Base-by-base conservation (phyloP, 768 basidiomycete genomes). In the Termitomyces sp. region DNA sequence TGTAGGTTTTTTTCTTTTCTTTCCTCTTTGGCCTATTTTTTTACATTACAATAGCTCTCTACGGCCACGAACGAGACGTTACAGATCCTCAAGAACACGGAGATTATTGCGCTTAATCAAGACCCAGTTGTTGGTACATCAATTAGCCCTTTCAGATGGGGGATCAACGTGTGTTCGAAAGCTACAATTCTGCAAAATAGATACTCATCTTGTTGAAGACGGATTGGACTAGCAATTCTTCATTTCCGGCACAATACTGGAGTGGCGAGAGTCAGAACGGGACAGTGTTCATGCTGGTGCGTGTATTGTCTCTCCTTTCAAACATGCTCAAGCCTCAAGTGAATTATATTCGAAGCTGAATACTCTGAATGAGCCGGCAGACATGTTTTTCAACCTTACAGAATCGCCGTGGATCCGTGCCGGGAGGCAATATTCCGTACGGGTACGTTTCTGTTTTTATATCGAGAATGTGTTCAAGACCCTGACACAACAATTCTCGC, bases 111-210 rank as follows among this genome's bases (percentile, higher is more conserved):
- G 6, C 86, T 88, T 58, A 85, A 87, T 68, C 87, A 88, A 64
- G 87, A 89, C 62, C 76, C 83, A 0, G 81, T 82, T 4, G 74
- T 84, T n/a, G 87, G 86, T 3, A 80, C 79, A 7, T 79, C 79
- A 52, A 78, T 88, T 53, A 81, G 84, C 14, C 87, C 87, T 4
- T 88, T 88, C 76, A 72, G 84, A 61, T 87, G 86, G 85, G 86
- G 85, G 4, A 69, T 84, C 60, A 85, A 86, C 65, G 85, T 86
- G 54, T 39, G 79, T 67, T 39, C 7, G 4, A 32, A 32, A 5
- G 13, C 16, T 34, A 46, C 18, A 27, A 42, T 3, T 16, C 39
- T 22, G 4, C n/a, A 16, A 20, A 10, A 24, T 46, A n/a, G 18
- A 52, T 47, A 13, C 42, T 54, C 16, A 62, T 40, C 12, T 8